Evolutionary conservation across 108 stramenopile genomes (phyloP).

Genomic region (Pseudonitzschia multistriata): DNA sequence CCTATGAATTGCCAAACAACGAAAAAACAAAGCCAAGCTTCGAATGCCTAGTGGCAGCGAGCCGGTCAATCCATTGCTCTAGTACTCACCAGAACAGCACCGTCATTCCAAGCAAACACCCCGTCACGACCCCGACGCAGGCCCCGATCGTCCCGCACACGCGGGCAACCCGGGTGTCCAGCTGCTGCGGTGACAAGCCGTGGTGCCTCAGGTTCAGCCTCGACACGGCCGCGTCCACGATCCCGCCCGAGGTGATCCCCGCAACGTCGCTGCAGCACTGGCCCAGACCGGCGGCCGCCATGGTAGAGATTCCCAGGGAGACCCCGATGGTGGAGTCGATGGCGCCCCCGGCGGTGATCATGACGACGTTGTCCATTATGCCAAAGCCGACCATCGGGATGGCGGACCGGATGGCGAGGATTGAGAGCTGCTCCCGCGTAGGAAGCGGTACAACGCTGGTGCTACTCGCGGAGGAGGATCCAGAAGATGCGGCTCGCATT

Average conservation of each 20-base stretch:
- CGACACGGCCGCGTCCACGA: slow-evolving; percentile 52
- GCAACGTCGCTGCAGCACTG: slow-evolving; percentile 57
- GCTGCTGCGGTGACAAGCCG: slow-evolving; percentile 54
- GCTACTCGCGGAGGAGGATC: neutral
- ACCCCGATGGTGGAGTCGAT: slow-evolving; percentile 82
- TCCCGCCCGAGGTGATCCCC: slow-evolving; percentile 53
- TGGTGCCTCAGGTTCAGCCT: slow-evolving; percentile 57
- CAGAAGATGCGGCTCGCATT: neutral
- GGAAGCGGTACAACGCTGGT: slow-evolving; percentile 15
- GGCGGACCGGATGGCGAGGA: slow-evolving; percentile 46
- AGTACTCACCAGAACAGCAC: slow-evolving; percentile 56
- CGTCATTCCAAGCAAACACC: slow-evolving; percentile 83
- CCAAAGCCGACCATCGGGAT: slow-evolving; percentile 81
- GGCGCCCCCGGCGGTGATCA: slow-evolving; percentile 85
- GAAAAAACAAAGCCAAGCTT: too few species aligned
- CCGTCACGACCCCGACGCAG: slow-evolving; percentile 74
- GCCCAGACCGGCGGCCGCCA: slow-evolving; percentile 83
- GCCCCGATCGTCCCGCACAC: slow-evolving; percentile 51
- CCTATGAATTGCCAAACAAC: neutral
- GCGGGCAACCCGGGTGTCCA: slow-evolving; percentile 36
- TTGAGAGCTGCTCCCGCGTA: slow-evolving; percentile 44
- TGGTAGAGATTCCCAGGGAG: slow-evolving; percentile 70
- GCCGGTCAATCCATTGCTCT: too few species aligned
- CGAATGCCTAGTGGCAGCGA: too few species aligned
- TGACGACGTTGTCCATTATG: slow-evolving; percentile 86